Conservation (phyloP, 495 filamentous ascomycete genomes). For the Penicillium ucsense region DNA sequence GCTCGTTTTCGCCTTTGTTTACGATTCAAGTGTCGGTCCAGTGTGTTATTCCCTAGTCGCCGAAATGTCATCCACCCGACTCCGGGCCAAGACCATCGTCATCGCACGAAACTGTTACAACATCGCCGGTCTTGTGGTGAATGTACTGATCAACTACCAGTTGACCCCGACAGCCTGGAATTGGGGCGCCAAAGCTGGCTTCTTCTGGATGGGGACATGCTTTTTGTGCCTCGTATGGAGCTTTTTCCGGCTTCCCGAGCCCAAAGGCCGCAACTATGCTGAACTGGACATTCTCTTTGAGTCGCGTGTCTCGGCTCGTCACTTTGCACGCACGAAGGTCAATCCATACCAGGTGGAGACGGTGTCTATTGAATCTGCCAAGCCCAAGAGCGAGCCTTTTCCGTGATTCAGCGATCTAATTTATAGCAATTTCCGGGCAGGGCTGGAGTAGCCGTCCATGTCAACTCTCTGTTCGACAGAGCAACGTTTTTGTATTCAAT, state of each 20-base stretch:
- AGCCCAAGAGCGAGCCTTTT: too few relatives aligned
- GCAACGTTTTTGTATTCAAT: too few relatives aligned
- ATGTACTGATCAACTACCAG: slow-evolving; percentile 9
- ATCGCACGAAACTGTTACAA: slow-evolving; percentile 42
- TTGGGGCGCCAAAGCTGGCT: slow-evolving; percentile 59
- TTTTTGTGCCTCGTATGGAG: slow-evolving; percentile 59
- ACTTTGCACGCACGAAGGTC: not conserved
- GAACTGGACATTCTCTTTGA: not conserved
- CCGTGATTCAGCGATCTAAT: too few relatives aligned
- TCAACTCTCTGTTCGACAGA: too few relatives aligned
- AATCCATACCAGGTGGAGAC: not conserved
- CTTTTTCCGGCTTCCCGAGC: slow-evolving; percentile 63
- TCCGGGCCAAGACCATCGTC: slow-evolving; percentile 64
- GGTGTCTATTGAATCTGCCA: too few relatives aligned
- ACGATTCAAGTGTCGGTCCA: slow-evolving; percentile 62
- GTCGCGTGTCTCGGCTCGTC: not conserved
- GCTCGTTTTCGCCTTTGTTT: slow-evolving; percentile 57
- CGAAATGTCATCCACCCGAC: slow-evolving; percentile 55
- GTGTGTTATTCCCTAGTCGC: slow-evolving; percentile 66
- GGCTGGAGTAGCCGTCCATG: too few relatives aligned
- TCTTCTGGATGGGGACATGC: slow-evolving; percentile 64
- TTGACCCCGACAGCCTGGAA: slow-evolving; percentile 60
- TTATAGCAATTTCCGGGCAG: too few relatives aligned
- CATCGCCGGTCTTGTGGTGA: not conserved
- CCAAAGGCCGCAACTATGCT: slow-evolving; percentile 40